These are phyloP conservation scores for Rhizopus arrhizus DNA, from an alignment of 371 early-diverging fungal genomes.

Conservation along the genomic window DNA sequence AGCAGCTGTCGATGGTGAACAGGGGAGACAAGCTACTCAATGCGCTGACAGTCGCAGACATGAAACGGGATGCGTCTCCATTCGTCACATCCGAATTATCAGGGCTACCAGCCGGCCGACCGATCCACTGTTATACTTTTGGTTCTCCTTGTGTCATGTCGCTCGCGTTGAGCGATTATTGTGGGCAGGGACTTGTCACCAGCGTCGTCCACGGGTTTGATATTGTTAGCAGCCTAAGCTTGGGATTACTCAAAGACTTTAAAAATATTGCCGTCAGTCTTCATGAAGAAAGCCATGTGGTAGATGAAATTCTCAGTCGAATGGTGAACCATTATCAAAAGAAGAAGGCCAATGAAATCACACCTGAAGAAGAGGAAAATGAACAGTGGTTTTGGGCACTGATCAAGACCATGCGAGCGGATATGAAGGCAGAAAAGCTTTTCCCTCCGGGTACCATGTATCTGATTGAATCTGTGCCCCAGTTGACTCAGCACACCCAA, in stretches of 20 bases:
- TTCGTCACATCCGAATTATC: constrained; percentile 69
- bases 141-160: constrained; percentile 78
- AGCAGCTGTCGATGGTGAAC: constrained; percentile 17
- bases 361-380: constrained; percentile 36
- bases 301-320: constrained; percentile 71
- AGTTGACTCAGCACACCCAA: constrained; percentile 27
- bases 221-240: constrained; percentile 69
- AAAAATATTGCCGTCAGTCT: constrained; percentile 73
- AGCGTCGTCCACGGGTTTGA: constrained; percentile 76
- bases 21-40: constrained; percentile 19
- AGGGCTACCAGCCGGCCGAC: constrained; percentile 70
- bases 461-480: constrained; percentile 57
- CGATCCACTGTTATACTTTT: constrained; percentile 78
- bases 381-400: constrained; percentile 83
- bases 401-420: constrained; percentile 79
- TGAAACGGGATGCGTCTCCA: constrained; percentile 23
- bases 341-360: constrained; percentile 24
- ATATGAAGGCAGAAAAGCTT: constrained; percentile 78
- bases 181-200: constrained; percentile 68
- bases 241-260: constrained; percentile 75
- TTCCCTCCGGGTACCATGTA: constrained; percentile 79
- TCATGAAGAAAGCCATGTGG: constrained; percentile 63
- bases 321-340: constrained; percentile 53
- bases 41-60: constrained; percentile 26
- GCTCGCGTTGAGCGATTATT: constrained; percentile 66